Conservation (phyloP, 2,329 filamentous ascomycete species). For the Fusarium humuli region DNA sequence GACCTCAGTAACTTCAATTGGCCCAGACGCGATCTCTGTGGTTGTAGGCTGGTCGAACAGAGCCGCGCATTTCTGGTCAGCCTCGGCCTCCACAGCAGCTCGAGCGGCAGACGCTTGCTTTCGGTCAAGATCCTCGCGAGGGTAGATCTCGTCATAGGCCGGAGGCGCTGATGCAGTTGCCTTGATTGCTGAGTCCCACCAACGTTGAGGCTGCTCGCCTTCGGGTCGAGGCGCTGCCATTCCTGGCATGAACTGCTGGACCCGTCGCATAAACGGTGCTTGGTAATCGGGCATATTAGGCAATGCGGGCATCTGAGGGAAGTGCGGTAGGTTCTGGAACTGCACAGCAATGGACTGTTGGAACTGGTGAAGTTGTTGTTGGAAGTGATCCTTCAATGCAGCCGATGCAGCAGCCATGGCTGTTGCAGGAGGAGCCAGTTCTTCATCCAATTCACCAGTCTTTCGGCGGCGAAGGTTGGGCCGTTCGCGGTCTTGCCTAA, state of each 20-base stretch:
- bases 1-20: slow-evolving; percentile 49
- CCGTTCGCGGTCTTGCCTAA: slow-evolving; percentile 50
- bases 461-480: slow-evolving; percentile 54
- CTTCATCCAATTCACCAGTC: slow-evolving; percentile 49
- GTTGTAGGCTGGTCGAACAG: slow-evolving; percentile 61
- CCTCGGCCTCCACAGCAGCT: slow-evolving; percentile 68
- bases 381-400: slow-evolving; percentile 78
- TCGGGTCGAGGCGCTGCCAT: slow-evolving; percentile 65
- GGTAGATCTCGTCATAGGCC: slow-evolving; percentile 84
- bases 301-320: slow-evolving; percentile 73
- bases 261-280: slow-evolving; percentile 76
- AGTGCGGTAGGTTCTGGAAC: slow-evolving; percentile 66
- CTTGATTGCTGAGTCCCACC: slow-evolving; percentile 73
- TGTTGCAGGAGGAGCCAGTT: slow-evolving; percentile 65
- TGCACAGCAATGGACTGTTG: slow-evolving; percentile 77
- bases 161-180: slow-evolving; percentile 69
- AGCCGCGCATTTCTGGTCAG: slow-evolving; percentile 67
- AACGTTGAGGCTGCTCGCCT: slow-evolving; percentile 57
- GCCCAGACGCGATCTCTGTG: slow-evolving; percentile 48
- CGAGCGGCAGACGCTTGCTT: slow-evolving; percentile 69
- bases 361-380: slow-evolving; percentile 79
- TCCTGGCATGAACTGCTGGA: slow-evolving; percentile 79
- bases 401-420: slow-evolving; percentile 75
- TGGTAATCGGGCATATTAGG: slow-evolving; percentile 78
- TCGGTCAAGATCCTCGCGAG: slow-evolving; percentile 63